Evolutionary conservation across 1,284 basidiomycete genomes (phyloP).

Genomic region (Agroathelia rolfsii): DNA sequence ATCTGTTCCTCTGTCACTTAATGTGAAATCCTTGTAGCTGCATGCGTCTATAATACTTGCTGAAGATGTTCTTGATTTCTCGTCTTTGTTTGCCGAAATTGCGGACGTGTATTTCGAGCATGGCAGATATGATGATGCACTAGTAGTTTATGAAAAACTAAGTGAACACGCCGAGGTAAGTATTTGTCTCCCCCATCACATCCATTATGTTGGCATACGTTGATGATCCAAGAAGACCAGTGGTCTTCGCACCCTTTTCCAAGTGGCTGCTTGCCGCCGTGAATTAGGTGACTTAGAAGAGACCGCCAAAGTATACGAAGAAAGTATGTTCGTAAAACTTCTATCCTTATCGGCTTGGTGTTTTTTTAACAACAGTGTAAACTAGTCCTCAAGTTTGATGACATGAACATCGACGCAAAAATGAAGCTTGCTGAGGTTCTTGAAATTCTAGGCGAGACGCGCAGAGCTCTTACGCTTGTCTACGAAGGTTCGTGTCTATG

Average conservation of each 20-base stretch:
- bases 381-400: conserved; percentile 65
- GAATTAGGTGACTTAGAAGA: conserved; percentile 64
- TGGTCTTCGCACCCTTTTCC: conserved; percentile 54
- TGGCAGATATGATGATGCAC: conserved; percentile 64
- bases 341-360: no score
- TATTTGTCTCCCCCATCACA: conserved; percentile 11
- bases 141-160: conserved; percentile 69
- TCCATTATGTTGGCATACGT: background rate
- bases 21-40: conserved; percentile 33
- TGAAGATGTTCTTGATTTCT: conserved; percentile 68
- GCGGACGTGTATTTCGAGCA: conserved; percentile 78
- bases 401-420: conserved; percentile 70
- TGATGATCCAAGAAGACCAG: conserved; percentile 40
- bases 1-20: conserved; percentile 4
- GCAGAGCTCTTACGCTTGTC: conserved; percentile 78
- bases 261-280: conserved; percentile 67
- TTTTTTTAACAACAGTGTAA: conserved; percentile 6
- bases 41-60: conserved; percentile 67
- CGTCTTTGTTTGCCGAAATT: conserved; percentile 72
- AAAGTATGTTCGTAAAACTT: conserved; percentile 46
- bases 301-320: conserved; percentile 76
- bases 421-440: conserved; percentile 86
- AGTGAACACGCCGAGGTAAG: conserved; percentile 65
- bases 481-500: conserved; percentile 75
- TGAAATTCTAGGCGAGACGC: conserved; percentile 72